A percentile compares a stretch with the other conserved stretches of the same genome.
These are phyloP conservation scores for Globisporangium barbulae DNA, from an alignment of 352 stramenopile genomes.

Conservation along the genomic window DNA sequence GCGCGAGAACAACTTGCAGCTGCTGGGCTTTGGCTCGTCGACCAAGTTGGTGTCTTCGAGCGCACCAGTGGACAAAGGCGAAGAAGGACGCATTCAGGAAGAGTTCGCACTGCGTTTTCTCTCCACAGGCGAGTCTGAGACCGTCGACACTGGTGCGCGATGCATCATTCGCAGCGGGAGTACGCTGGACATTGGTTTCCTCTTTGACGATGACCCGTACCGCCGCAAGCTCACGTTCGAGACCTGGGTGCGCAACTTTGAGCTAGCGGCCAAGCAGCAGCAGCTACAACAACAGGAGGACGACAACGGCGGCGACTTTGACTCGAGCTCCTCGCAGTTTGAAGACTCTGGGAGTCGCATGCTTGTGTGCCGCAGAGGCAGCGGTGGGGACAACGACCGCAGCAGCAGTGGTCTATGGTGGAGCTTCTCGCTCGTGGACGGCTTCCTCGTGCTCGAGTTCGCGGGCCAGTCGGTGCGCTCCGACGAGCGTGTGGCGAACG, in stretches of 20 bases:
- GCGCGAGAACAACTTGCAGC: conserved; percentile 67
- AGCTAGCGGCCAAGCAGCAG: conserved; percentile 26
- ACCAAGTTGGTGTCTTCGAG: conserved; percentile 50
- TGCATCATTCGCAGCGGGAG: conserved; percentile 49
- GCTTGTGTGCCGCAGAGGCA: conserved; percentile 16
- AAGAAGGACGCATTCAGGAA: conserved; percentile 66
- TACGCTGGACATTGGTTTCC: conserved; percentile 64
- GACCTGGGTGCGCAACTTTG: conserved; percentile 67
- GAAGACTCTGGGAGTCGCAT: conserved; percentile 12
- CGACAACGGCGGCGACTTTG: conserved; percentile 17
- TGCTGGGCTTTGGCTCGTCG: conserved; percentile 34
- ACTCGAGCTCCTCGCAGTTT: background rate
- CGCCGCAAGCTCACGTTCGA: conserved; percentile 76
- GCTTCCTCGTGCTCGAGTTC: conserved; percentile 46
- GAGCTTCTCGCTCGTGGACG: conserved; percentile 43
- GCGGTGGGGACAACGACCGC: background rate
- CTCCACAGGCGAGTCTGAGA: conserved; percentile 7
- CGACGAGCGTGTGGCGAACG: conserved; percentile 37
- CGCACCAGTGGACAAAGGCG: conserved; percentile 69
- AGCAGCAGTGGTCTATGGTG: conserved; percentile 27
- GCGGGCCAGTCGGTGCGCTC: conserved; percentile 38
- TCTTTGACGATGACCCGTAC: conserved; percentile 82
- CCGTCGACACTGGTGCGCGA: conserved; percentile 24
- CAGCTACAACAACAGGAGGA: conserved; percentile 36
- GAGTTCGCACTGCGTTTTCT: conserved; percentile 66